phyloP scores from a whole-genome alignment of 192 early-diverging fungal species.

The Umbelopsis vinacea region DNA sequence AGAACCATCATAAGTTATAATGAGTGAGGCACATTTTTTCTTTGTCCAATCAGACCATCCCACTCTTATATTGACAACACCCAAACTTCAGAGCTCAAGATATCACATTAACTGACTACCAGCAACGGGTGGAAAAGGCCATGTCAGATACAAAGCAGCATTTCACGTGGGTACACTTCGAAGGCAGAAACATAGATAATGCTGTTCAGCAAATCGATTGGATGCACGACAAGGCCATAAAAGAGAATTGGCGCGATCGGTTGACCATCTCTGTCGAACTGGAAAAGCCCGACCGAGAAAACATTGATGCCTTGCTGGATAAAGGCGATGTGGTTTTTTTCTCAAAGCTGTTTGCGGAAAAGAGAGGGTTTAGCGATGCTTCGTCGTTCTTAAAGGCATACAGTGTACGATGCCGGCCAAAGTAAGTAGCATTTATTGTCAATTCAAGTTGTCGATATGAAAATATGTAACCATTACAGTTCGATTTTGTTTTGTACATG shows the following conservation, averaged over 20 bases:
- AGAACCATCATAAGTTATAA: conserved; percentile 71
- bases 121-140: conserved; percentile 44
- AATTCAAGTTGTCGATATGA: not conserved
- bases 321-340: conserved; percentile 68
- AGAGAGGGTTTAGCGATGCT: conserved; percentile 56
- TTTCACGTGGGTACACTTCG: conserved; percentile 69
- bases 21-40: conserved; percentile 31
- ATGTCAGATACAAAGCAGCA: conserved; percentile 11
- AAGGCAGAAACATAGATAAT: conserved; percentile 61
- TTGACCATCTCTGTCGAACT: conserved; percentile 71
- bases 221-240: conserved; percentile 47
- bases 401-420: conserved; percentile 24
- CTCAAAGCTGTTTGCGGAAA: conserved; percentile 65
- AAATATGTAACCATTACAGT: conserved; percentile 28
- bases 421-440: conserved; percentile 11
- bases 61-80: no score
- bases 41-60: not conserved
- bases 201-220: conserved; percentile 57
- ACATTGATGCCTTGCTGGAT: conserved; percentile 53
- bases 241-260: conserved; percentile 45
- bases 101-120: conserved; percentile 59
- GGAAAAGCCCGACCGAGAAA: conserved; percentile 65
- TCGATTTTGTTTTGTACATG: conserved; percentile 68
- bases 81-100: conserved; percentile 51
- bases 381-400: conserved; percentile 24